Base-by-base conservation (phyloP, 805 yeast species). In the Saturnispora mendoncae region DNA sequence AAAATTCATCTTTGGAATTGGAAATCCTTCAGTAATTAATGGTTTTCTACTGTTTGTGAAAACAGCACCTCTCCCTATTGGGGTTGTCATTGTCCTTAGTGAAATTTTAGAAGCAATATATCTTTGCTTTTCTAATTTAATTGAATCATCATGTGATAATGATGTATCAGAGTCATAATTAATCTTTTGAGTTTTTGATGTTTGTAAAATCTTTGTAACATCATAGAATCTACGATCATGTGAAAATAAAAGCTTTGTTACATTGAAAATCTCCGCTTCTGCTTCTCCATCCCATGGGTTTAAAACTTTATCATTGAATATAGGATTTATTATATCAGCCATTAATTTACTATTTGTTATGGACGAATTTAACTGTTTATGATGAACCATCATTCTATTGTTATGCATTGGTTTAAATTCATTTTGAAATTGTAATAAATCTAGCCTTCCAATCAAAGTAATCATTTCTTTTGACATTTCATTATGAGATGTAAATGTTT, bases 221-320 rank as follows among this genome's bases (percentile, higher is more conserved):
- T 88, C 95, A 50, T 74, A 76, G 54, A 81, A 83, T 36, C 97
- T 65, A 35, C 94, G 64, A 57, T 90, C 97, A 33, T 74, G 71
- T 13, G 79, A 76, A 54, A 86, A 90, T 0, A 88, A 77, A 10
- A 82, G 60, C 46, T 74, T 76, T 1, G 90, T 78, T n/a, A 83
- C 70, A 25, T 72, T 72, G 34, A 79, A 70, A 36, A 81, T 64
- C 43, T 80, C 88, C 3, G 79, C 77, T 51, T 83, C 90, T 1
- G 77, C 67, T 38, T 77, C 82, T 7, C 74, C 81, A 57, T 79
- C 84, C 82, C 84, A 78, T 0, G 86, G 78, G 29, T 71, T 55
- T 2, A 74, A 56, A 4, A 66, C 61, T 17, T 76, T 80, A 23
- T 61, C 65, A 37, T 71, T 67, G 30, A 58, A 55, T 41, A 68